Evolutionary conservation across 2,329 filamentous ascomycete species (phyloP).

Genomic region (Curvularia hawaiiensis): DNA sequence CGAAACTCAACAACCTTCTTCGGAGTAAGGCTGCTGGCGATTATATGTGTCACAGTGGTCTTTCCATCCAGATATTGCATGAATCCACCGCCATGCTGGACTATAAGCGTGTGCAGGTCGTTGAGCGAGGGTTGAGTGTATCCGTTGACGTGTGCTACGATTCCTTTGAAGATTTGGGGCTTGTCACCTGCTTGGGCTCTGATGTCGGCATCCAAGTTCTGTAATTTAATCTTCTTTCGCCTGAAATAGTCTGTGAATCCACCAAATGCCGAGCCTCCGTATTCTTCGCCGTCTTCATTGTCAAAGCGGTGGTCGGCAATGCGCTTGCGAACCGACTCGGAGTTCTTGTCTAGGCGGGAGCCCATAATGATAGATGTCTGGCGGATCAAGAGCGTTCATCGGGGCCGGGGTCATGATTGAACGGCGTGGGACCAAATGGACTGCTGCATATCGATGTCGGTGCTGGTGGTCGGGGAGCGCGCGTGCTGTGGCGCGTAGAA

Average conservation of each 20-base stretch:
- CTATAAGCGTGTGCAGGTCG: slow-evolving; percentile 84
- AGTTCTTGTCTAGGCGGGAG: slow-evolving; percentile 65
- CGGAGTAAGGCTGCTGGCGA: slow-evolving; percentile 85
- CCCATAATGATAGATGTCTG: slow-evolving; percentile 55
- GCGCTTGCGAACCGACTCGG: slow-evolving; percentile 64
- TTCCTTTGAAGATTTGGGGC: slow-evolving; percentile 85
- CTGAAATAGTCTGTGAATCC: slow-evolving; percentile 92
- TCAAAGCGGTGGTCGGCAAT: slow-evolving; percentile 75
- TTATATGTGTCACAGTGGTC: slow-evolving; percentile 93
- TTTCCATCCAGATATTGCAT: slow-evolving; percentile 95
- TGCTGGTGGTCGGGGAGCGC: slow-evolving; percentile 9
- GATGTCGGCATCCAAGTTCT: slow-evolving; percentile 87
- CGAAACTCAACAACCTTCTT: slow-evolving; percentile 92
- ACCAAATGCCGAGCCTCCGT: slow-evolving; percentile 82
- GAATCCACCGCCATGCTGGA: slow-evolving; percentile 92
- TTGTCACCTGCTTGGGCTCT: slow-evolving; percentile 71
- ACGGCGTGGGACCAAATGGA: slow-evolving; percentile 3
- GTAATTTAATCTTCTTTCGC: slow-evolving; percentile 95
- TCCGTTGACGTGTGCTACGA: slow-evolving; percentile 91
- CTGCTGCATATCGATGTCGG: slow-evolving; percentile 8
- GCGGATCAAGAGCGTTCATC: slow-evolving; percentile 27
- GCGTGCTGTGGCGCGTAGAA: slow-evolving; percentile 21
- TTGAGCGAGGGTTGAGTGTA: slow-evolving; percentile 95
- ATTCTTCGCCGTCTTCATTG: slow-evolving; percentile 87
- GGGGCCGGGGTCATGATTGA: slow-evolving; percentile 33